Evolutionary conservation across 768 basidiomycete genomes (phyloP), one percentile per base, ranked within the genome.

Genomic region (Erythrobasidium yunnanense): DNA sequence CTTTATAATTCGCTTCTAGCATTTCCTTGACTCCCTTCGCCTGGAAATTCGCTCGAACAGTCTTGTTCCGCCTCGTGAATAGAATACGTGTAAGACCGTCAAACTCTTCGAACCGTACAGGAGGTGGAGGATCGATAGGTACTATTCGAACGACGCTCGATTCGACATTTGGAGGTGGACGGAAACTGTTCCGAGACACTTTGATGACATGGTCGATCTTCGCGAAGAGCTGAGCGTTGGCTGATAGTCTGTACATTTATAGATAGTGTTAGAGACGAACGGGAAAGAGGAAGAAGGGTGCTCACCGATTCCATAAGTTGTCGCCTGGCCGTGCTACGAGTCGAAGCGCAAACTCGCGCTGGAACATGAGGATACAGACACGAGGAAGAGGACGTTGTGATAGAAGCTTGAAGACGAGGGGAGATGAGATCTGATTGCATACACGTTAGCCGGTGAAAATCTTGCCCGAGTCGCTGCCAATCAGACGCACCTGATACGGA

Each of bases 281-380:
- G 50, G 58, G 8, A 20, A 3, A 25, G 56, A 45, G 29, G 30
- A 25, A 11, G 29, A 45, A 45, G 56, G 58, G 20, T 3, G 38
- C 60, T 25, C 30, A 63, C 60, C 95, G 82, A 54, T 90, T 95
- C 95, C 95, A 99, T 4, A 93, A 78, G 4, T 83, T 79, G 2
- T 88, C 85, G 6, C 85, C 85, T 0, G 95, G 90, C 23, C 83
- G 80, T 2, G 93, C 93, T 45, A 88, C 84, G 11, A 99, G 82
- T 1, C 95, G 86, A 68, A 92, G 80, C 0, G 95, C 95, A 73
- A 99, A 99, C 77, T 99, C 95, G 63, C 91, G 87, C 78, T 99
- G 95, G 79, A 99, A 99, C 95, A 99, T 99, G 78, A 99, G 87
- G 68, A 99, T 90, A 33, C 90, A 89, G 65, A 87, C 84, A 25